Evolutionary conservation across 192 early-diverging fungal species (phyloP).

Genomic region (Coemansia sp.): DNA sequence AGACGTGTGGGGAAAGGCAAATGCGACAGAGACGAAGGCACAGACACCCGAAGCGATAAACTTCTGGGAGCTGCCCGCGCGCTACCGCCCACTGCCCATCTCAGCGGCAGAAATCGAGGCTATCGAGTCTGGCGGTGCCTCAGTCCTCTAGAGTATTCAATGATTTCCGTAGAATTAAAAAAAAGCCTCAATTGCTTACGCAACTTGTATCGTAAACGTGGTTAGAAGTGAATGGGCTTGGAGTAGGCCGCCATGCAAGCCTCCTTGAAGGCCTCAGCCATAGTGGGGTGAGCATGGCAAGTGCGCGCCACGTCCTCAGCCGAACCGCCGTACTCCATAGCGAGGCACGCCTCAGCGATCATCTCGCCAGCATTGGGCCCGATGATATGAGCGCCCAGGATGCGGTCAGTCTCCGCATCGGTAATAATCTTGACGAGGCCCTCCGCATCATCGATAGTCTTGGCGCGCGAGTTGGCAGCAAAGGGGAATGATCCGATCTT

Average conservation of each 20-base stretch:
- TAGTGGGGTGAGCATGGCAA: slow-evolving; percentile 95
- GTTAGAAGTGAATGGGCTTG: slow-evolving; percentile 75
- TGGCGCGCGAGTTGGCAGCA: slow-evolving; percentile 94
- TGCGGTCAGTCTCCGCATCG: slow-evolving; percentile 92
- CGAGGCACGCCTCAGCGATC: slow-evolving; percentile 96
- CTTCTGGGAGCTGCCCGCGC: slow-evolving; percentile 51
- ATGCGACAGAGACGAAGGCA: not conserved
- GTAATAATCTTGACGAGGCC: slow-evolving; percentile 96
- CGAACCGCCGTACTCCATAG: slow-evolving; percentile 98
- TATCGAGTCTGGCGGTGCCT: slow-evolving; percentile 49
- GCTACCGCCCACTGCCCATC: slow-evolving; percentile 47
- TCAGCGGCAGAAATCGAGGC: slow-evolving; percentile 52
- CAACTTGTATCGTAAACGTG: not conserved
- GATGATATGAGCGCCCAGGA: slow-evolving; percentile 98
- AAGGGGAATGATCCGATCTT: slow-evolving; percentile 93
- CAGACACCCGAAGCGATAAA: slow-evolving; percentile 30
- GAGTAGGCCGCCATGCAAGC: slow-evolving; percentile 88
- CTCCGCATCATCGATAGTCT: slow-evolving; percentile 92
- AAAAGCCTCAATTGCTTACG: not conserved
- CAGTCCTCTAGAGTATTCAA: slow-evolving; percentile 19
- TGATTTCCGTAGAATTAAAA: not conserved
- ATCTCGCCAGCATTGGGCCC: slow-evolving; percentile 98
- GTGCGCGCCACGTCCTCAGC: slow-evolving; percentile 97
- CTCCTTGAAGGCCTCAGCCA: slow-evolving; percentile 98
- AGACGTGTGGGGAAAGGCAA: slow-evolving; percentile 24